These are phyloP conservation scores for Glycyrrhiza uralensis DNA, from an alignment of 306 rosid genomes.

Conservation along the genomic window DNA sequence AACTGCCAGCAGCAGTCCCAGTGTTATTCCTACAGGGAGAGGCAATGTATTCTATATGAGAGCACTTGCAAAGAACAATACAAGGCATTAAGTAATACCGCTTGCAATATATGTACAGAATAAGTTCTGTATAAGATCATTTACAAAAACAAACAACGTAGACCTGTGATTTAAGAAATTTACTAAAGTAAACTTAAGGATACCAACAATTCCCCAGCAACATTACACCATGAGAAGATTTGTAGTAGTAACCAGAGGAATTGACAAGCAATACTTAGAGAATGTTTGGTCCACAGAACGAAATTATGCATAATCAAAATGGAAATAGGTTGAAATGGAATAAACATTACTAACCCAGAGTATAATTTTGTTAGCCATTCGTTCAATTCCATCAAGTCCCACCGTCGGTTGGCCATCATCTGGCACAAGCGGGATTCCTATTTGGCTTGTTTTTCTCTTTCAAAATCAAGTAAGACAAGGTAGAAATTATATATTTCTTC, in stretches of 20 bases:
- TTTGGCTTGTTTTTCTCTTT: neutral
- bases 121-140: neutral
- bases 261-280: neutral
- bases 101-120: neutral
- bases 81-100: neutral
- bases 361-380: neutral
- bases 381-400: neutral
- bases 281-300: neutral
- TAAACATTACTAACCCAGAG: neutral
- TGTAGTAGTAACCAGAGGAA: neutral
- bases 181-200: conserved; percentile 10
- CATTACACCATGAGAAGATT: neutral
- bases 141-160: neutral
- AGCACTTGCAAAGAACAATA: conserved; percentile 2
- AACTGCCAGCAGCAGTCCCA: neutral
- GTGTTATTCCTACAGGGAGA: neutral
- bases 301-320: neutral
- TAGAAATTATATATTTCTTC: neutral
- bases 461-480: neutral
- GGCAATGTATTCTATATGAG: neutral
- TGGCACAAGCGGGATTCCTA: too few species aligned
- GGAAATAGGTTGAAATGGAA: neutral
- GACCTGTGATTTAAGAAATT: neutral
- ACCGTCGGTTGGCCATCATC: neutral
- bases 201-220: neutral